Evolutionary conservation across 148 eudicot species (phyloP).

Genomic region (Chenopodium album): DNA sequence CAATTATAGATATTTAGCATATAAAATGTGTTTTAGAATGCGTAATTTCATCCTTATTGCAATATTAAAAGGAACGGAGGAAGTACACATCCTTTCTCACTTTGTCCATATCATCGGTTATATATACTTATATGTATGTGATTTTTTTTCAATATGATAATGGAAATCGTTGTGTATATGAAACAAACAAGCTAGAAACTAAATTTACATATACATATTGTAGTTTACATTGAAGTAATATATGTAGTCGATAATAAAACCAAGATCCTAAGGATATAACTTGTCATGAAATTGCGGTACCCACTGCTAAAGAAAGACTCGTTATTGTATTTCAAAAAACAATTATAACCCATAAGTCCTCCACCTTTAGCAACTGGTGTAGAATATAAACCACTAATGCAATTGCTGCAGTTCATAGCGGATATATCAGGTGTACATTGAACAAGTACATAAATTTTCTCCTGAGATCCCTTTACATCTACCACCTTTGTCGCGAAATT

Average conservation of each 20-base stretch:
- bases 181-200: too few relatives aligned
- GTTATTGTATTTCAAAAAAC: slow-evolving; percentile 15
- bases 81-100: too few relatives aligned
- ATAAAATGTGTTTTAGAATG: too few relatives aligned
- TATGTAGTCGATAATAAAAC: background rate
- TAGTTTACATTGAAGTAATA: background rate
- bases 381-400: slow-evolving; percentile 21
- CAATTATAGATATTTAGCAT: too few relatives aligned
- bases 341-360: background rate
- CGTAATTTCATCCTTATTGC: too few relatives aligned
- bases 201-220: background rate
- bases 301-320: slow-evolving; percentile 14
- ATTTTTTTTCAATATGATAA: too few relatives aligned
- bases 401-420: slow-evolving; percentile 19
- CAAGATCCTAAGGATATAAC: background rate
- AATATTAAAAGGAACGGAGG: too few relatives aligned
- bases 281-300: background rate
- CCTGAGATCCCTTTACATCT: slow-evolving; percentile 7
- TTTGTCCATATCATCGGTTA: too few relatives aligned
- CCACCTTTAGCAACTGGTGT: background rate
- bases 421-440: slow-evolving; percentile 33
- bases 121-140: too few relatives aligned
- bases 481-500: slow-evolving; percentile 20
- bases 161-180: background rate
- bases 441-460: slow-evolving; percentile 8